Conservation (phyloP, 2,329 filamentous ascomycete species). For the Penicillium expansum region DNA sequence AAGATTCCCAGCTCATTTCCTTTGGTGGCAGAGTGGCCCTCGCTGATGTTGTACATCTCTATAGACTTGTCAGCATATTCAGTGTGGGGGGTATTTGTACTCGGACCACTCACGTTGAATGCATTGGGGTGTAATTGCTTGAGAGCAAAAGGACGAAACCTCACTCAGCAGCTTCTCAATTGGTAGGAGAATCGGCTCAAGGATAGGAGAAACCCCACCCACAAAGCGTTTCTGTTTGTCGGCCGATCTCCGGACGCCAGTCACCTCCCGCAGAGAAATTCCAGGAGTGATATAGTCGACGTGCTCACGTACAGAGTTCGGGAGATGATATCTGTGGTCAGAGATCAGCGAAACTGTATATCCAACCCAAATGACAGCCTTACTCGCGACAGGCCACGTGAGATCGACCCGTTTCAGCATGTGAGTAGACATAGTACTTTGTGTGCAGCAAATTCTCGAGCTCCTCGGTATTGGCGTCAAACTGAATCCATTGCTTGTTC, state of each 20-base stretch:
- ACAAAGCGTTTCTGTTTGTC: slow-evolving; percentile 23
- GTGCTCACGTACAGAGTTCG: slow-evolving; percentile 28
- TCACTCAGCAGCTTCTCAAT: slow-evolving; percentile 21
- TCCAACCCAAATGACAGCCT: slow-evolving; percentile 11
- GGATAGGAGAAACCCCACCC: slow-evolving; percentile 24
- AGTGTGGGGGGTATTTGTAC: not conserved
- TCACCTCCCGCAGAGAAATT: slow-evolving; percentile 33
- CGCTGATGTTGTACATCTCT: slow-evolving; percentile 46
- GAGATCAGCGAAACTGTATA: not conserved
- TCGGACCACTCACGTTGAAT: slow-evolving; percentile 29
- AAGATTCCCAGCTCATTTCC: slow-evolving; percentile 49
- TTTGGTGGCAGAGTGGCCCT: slow-evolving; percentile 37
- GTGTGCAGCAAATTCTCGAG: slow-evolving; percentile 40
- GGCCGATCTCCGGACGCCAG: slow-evolving; percentile 12
- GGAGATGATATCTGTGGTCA: slow-evolving; percentile 29
- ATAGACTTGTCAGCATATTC: slow-evolving; percentile 8
- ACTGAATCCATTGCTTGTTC: slow-evolving; percentile 43
- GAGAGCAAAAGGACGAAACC: slow-evolving; percentile 27
- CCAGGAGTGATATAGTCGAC: slow-evolving; percentile 37
- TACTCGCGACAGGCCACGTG: slow-evolving; percentile 44
- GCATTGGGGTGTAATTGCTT: slow-evolving; percentile 42
- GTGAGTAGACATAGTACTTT: slow-evolving; percentile 41
- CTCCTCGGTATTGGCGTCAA: slow-evolving; percentile 38
- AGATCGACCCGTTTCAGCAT: slow-evolving; percentile 30
- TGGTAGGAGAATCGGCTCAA: slow-evolving; percentile 25